A percentile compares a stretch with the other conserved stretches of the same genome.
Evolutionary conservation across 108 stramenopile genomes (phyloP).

Genomic region (Parietichytrium sp.): DNA sequence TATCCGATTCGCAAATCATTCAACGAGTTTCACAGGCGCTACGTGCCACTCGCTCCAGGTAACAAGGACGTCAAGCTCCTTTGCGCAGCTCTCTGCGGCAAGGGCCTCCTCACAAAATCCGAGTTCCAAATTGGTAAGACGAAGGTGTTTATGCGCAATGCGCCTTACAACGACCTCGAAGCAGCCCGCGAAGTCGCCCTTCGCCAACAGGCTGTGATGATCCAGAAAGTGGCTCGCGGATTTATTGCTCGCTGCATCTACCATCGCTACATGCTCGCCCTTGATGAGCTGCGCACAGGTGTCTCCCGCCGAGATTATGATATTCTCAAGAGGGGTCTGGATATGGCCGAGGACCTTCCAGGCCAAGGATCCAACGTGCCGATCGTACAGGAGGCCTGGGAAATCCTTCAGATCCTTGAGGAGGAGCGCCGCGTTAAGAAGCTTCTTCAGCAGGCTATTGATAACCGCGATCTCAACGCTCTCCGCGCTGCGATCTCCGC

Average conservation of each 20-base stretch:
- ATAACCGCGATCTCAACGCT: conserved; percentile 44
- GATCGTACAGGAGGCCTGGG: conserved; percentile 48
- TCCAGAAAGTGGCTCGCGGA: conserved; percentile 40
- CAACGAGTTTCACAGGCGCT: conserved; percentile 63
- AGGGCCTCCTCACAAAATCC: conserved; percentile 45
- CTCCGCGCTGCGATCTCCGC: conserved; percentile 49
- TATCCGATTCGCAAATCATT: conserved; percentile 65
- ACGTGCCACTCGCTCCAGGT: conserved; percentile 48
- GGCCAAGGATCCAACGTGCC: conserved; percentile 43
- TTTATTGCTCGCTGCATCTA: conserved; percentile 26
- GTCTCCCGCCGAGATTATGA: conserved; percentile 46
- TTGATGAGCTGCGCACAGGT: conserved; percentile 48
- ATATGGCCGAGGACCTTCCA: conserved; percentile 47
- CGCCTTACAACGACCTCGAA: conserved; percentile 57
- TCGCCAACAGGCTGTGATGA: conserved; percentile 3
- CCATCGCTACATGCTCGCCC: conserved; percentile 44
- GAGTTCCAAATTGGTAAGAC: conserved; percentile 57
- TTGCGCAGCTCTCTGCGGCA: conserved; percentile 38
- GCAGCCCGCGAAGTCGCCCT: conserved; percentile 56
- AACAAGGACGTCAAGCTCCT: conserved; percentile 50
- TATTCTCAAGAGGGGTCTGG: conserved; percentile 38
- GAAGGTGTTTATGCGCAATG: conserved; percentile 66
- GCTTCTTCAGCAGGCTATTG: conserved; percentile 46
- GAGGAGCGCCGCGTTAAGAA: conserved; percentile 50
- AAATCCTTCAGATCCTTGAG: conserved; percentile 42